phyloP scores from a whole-genome alignment of 495 filamentous ascomycete species.

The Xeromyces bisporus region DNA sequence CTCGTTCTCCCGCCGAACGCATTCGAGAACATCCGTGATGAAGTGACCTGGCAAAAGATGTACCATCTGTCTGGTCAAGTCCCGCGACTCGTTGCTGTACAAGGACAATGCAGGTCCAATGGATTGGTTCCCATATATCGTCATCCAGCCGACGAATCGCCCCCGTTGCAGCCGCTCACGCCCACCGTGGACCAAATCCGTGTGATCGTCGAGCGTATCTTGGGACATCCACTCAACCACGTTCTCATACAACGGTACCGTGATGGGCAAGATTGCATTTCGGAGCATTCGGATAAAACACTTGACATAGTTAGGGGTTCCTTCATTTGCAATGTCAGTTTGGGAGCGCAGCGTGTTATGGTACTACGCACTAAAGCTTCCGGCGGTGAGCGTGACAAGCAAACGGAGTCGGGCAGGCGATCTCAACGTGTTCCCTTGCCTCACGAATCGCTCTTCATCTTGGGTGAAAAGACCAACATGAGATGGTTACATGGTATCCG shows the following conservation, averaged over 20 bases:
- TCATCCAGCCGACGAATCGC: slow-evolving; percentile 82
- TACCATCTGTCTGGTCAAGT: slow-evolving; percentile 82
- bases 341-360: slow-evolving; percentile 88
- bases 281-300: slow-evolving; percentile 94
- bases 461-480: slow-evolving; percentile 68
- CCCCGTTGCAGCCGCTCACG: slow-evolving; percentile 60
- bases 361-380: slow-evolving; percentile 66
- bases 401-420: slow-evolving; percentile 20
- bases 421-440: slow-evolving; percentile 59
- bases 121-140: slow-evolving; percentile 82
- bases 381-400: slow-evolving; percentile 5
- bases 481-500: slow-evolving; percentile 82
- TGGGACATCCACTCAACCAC: slow-evolving; percentile 80
- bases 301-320: slow-evolving; percentile 71
- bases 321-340: slow-evolving; percentile 78
- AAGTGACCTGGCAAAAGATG: slow-evolving; percentile 87
- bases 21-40: slow-evolving; percentile 54
- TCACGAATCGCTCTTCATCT: slow-evolving; percentile 72
- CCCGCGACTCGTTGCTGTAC: slow-evolving; percentile 81
- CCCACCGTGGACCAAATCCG: slow-evolving; percentile 52
- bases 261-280: slow-evolving; percentile 80
- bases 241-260: slow-evolving; percentile 89
- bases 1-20: slow-evolving; percentile 39
- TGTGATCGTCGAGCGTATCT: slow-evolving; percentile 41
- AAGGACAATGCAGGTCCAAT: slow-evolving; percentile 53